Conservation (phyloP, 2,329 filamentous ascomycete genomes). For the Pezicula radicicola region DNA sequence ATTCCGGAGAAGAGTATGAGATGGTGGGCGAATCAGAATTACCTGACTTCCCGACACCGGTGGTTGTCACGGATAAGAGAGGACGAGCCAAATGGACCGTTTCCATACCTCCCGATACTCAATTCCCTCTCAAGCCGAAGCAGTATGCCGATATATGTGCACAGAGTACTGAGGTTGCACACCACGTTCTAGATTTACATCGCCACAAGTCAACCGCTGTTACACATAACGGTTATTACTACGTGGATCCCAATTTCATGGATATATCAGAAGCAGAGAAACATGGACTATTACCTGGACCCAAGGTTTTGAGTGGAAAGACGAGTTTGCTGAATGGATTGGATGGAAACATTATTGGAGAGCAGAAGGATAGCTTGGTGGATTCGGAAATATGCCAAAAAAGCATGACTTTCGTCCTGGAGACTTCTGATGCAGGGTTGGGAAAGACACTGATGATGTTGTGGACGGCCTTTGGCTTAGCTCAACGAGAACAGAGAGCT, state of each 20-base stretch:
- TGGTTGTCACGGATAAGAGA: slow-evolving; percentile 63
- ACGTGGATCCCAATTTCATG: slow-evolving; percentile 65
- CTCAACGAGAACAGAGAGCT: slow-evolving; percentile 66
- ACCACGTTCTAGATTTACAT: slow-evolving; percentile 50
- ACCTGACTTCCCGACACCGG: slow-evolving; percentile 70
- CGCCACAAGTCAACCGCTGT: slow-evolving; percentile 39
- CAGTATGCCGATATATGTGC: slow-evolving; percentile 70
- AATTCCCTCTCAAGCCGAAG: slow-evolving; percentile 63
- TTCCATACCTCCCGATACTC: slow-evolving; percentile 64
- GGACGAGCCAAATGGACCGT: slow-evolving; percentile 76
- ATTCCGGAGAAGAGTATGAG: slow-evolving; percentile 52
- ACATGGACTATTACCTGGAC: slow-evolving; percentile 53
- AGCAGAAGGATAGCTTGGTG: slow-evolving; percentile 39
- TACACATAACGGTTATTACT: slow-evolving; percentile 51
- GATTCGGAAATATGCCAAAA: slow-evolving; percentile 59
- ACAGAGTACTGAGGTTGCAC: slow-evolving; percentile 63
- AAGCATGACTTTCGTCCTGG: slow-evolving; percentile 76
- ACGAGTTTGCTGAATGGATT: slow-evolving; percentile 28
- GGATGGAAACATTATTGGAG: slow-evolving; percentile 41
- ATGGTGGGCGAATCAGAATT: slow-evolving; percentile 63
- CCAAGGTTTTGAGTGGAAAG: slow-evolving; percentile 25
- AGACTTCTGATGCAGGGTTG: slow-evolving; percentile 71
- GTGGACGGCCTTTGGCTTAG: slow-evolving; percentile 82
- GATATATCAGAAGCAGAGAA: slow-evolving; percentile 71
- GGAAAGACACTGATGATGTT: slow-evolving; percentile 74